Base-by-base conservation (phyloP, 306 rosid genomes). In the Mucuna pruriens region DNA sequence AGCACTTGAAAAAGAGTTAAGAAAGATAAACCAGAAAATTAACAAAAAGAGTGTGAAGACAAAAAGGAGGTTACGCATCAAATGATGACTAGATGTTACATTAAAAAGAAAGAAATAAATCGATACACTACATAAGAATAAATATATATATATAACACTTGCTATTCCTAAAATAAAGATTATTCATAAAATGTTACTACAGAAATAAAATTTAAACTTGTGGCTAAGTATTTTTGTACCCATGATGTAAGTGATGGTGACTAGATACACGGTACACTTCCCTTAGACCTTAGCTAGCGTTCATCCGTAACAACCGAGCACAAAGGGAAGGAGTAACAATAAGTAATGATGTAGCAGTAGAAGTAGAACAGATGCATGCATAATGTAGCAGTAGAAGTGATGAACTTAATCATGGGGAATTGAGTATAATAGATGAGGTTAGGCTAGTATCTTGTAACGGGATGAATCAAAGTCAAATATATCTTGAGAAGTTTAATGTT, bases 1-100 rank as follows among this genome's bases (percentile, higher is more conserved):
- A 76, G 80, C 84, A 79, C 55, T 71, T 48, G 31, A 66, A 80
- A 88, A 77, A 63, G 46, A 42, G 31, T 4, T 5, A 36, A 34
- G 23, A 52, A 29, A 58, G 36, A 62, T 48, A 36, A 49, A 36
- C 6, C 9, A 26, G 22, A 40, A 57, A 71, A 51, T 49, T 51
- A 51, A 60, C 23, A 16, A 10, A 69, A 61, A 71, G 79, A 48
- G 25, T 8, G 9, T 22, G 55, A 34, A 46, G 74, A 80, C 76
- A 71, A 80, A 34, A 46, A 17, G 49, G 54, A 46, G 64, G 52
- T 46, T 60, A 45, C 5, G 29, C 57, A 8, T 38, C 15, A 44
- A 75, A 23, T 78, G 71, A 38, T 83, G 74, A 73, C 16, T 60
- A 25, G 76, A 74, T 17, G 66, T 68, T 40, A 44, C 64, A 57